These are phyloP conservation scores for Pseudoperonospora humuli DNA, from an alignment of 352 stramenopile genomes.

Conservation along the genomic window DNA sequence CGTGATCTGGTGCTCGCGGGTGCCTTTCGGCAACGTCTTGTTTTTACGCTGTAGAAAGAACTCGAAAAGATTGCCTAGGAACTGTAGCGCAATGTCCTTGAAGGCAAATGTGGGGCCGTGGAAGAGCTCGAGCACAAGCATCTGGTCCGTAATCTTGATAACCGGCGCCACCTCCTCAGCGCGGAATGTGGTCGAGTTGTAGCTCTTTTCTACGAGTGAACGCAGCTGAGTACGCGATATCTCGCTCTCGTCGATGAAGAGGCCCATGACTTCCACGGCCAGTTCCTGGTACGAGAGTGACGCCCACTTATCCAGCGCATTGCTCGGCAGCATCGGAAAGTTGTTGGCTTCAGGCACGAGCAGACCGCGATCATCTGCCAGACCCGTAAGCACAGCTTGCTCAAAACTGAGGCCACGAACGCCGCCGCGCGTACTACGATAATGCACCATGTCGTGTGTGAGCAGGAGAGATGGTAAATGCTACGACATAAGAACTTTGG, in stretches of 20 bases:
- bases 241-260: constrained; percentile 94
- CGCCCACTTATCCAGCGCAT: constrained; percentile 76
- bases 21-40: constrained; percentile 38
- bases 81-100: constrained; percentile 99
- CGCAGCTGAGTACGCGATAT: constrained; percentile 87
- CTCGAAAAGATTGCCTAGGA: constrained; percentile 98
- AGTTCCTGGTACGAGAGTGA: constrained; percentile 92
- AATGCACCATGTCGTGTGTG: constrained; percentile 59
- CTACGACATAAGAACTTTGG: not conserved
- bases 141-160: constrained; percentile 82
- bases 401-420: constrained; percentile 81
- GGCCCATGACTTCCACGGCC: constrained; percentile 91
- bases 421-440: constrained; percentile 76
- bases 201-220: constrained; percentile 90
- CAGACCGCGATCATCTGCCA: constrained; percentile 77
- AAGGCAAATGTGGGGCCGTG: constrained; percentile 99
- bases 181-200: constrained; percentile 88
- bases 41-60: constrained; percentile 94
- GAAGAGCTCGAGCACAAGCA: constrained; percentile 96
- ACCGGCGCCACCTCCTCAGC: constrained; percentile 91
- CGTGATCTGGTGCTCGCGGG: constrained; percentile 84
- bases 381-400: constrained; percentile 77
- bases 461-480: not conserved
- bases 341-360: constrained; percentile 70
- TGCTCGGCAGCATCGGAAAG: constrained; percentile 64